Evolutionary conservation across 164 flowering plant genomes (phyloP).

Genomic region (grape (Vitis vinifera)): DNA sequence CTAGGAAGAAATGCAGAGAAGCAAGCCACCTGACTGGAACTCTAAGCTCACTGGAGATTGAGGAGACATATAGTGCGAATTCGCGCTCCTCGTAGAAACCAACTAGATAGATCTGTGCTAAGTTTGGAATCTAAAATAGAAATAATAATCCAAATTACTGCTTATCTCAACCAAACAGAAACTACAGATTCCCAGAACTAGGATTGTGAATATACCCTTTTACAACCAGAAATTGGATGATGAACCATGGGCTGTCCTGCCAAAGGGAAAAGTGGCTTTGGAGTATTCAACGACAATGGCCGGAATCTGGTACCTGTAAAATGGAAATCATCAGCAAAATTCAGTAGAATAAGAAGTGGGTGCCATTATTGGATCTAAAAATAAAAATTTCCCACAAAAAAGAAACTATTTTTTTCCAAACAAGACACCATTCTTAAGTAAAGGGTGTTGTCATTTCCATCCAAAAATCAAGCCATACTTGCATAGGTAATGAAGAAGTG

Average conservation of each 20-base stretch:
- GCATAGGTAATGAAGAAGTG: no score
- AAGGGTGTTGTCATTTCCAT: no score
- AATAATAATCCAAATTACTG: neutral
- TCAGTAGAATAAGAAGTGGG: neutral
- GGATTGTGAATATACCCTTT: conserved; percentile 48
- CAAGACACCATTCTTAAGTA: neutral
- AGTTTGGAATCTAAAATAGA: conserved; percentile 71
- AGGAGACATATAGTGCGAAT: conserved; percentile 86
- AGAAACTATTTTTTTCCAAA: neutral
- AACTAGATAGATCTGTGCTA: conserved; percentile 86
- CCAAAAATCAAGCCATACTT: no score
- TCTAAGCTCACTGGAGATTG: conserved; percentile 90
- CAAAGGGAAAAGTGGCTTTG: conserved; percentile 93
- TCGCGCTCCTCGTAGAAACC: conserved; percentile 98
- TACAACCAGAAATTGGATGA: conserved; percentile 96
- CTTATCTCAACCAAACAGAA: neutral
- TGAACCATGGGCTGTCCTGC: conserved; percentile 98
- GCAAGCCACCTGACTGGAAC: conserved; percentile 80
- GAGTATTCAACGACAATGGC: conserved; percentile 81
- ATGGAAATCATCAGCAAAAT: neutral
- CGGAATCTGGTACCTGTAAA: conserved; percentile 85
- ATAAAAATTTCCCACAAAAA: neutral
- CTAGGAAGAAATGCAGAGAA: neutral
- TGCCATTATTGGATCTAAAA: conserved; percentile 1
- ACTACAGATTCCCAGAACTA: neutral